Base-by-base conservation (phyloP, 495 filamentous ascomycete species). In the Penicillium antarcticum region DNA sequence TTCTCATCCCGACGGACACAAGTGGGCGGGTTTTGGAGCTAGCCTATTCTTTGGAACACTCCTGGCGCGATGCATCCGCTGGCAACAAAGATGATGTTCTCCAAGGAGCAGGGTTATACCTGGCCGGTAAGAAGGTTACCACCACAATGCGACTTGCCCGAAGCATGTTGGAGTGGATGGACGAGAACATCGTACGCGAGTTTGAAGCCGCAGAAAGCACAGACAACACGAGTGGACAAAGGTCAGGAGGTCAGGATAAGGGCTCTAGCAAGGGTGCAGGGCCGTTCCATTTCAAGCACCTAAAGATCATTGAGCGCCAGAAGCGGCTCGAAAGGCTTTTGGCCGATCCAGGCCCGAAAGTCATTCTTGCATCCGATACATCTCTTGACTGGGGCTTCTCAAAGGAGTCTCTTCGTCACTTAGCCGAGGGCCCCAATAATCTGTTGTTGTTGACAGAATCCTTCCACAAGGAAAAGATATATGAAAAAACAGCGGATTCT, bases 131-230 rank as follows among this genome's bases (percentile, higher is more conserved):
- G 41, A 92, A 86, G 53, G 84, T 87, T 45, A 80, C 83, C 44
- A 88, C 87, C 19, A 92, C 89, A 1, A 89, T 96, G 85, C 75
- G 87, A 48, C 85, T 95, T 47, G 88, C 92, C 13, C 80, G 91
- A 53, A 97, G 92, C 65, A 96, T 97, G 91, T 71, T 97, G 46
- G 94, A 99, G 66, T 99, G 94, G 94, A 97, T 97, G 91, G 91
- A 97, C 60, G 91, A 96, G 58, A 86, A 80, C 42, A 91, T 99
- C 42, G 82, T 95, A 45, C 81, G 86, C 41, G 91, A 97, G 55
- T 95, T 96, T 49, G 95, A 99, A 68, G 84, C 86, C 2, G 83
- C 86, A 2, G 87, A 81, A 50, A 70, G 74, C 43, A 69, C 61
- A 17, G 75, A 79, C 55, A 64, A 60, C 16, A 66, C 67, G 13